Evolutionary conservation across 2,329 filamentous ascomycete genomes (phyloP).

Genomic region (Fusarium circinatum): DNA sequence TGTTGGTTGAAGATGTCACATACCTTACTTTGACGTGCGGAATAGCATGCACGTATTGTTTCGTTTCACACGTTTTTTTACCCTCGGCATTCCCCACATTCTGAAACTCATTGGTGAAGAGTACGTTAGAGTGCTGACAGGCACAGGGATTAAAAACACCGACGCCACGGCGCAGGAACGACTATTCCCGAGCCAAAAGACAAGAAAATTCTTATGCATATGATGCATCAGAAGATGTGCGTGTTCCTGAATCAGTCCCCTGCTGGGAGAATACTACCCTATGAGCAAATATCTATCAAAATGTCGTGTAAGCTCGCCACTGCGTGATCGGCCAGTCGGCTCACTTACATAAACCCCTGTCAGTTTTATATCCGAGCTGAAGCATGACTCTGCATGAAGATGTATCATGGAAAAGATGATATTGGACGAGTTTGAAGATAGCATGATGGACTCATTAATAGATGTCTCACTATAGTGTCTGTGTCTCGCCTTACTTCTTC

Average conservation of each 20-base stretch:
- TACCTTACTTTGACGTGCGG: neutral
- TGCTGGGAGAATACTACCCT: neutral
- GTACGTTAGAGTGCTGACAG: conserved; percentile 14
- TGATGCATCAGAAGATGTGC: neutral
- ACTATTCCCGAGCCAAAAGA: neutral
- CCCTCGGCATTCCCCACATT: conserved; percentile 7
- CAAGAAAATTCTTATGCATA: neutral
- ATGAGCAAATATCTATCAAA: neutral
- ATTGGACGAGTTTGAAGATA: neutral
- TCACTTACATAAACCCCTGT: conserved; percentile 3
- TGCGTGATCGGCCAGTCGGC: neutral
- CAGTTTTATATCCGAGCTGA: neutral
- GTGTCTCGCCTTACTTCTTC: neutral
- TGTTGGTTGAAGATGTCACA: neutral
- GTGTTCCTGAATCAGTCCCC: neutral
- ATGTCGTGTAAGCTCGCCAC: neutral
- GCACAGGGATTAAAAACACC: conserved; percentile 7
- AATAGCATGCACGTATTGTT: neutral
- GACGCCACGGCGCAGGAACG: neutral
- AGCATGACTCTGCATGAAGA: neutral
- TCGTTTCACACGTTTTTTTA: conserved; percentile 6
- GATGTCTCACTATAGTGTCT: neutral
- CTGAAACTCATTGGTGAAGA: neutral
- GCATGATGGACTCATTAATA: neutral
- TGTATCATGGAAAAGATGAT: neutral